A percentile compares a stretch with the other conserved stretches of the same genome.
These are phyloP conservation scores for Jacaranda copaia DNA, from an alignment of 257 asterid species.

Conservation along the genomic window DNA sequence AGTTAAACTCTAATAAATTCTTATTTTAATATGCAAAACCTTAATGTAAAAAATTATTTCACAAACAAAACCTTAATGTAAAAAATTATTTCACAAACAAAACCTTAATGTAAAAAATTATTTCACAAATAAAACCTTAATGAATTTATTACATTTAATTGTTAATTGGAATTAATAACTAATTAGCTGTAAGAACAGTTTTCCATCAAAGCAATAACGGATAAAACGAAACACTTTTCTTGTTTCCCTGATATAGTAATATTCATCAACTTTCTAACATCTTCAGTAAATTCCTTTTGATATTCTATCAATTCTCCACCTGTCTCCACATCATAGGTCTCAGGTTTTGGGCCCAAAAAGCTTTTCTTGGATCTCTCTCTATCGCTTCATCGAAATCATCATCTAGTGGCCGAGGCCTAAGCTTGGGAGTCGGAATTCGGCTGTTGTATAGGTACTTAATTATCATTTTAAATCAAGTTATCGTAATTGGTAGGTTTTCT, in stretches of 20 bases:
- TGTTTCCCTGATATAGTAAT: background rate
- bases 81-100: no score
- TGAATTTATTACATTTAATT: background rate
- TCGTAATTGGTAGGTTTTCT: background rate
- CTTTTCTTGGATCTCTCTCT: slow-evolving; percentile 31
- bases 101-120: background rate
- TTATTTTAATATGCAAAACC: no score
- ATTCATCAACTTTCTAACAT: background rate
- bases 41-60: no score
- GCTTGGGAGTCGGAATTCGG: slow-evolving; percentile 2
- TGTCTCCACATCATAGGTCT: background rate
- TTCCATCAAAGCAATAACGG: slow-evolving; percentile 14
- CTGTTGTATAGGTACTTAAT: slow-evolving; percentile 5
- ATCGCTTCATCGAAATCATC: slow-evolving; percentile 2
- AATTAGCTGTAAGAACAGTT: slow-evolving; percentile 16
- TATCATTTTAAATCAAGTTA: background rate
- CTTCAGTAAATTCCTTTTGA: slow-evolving; percentile 20
- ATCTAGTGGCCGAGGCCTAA: background rate
- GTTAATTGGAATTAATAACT: background rate
- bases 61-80: background rate
- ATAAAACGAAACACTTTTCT: slow-evolving; percentile 10
- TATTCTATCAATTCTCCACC: slow-evolving; percentile 30
- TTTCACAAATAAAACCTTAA: background rate
- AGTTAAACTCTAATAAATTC: no score
- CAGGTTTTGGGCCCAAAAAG: slow-evolving; percentile 22